Evolutionary conservation across 108 stramenopile genomes (phyloP).

Genomic region (Mediolabrus comicus): DNA sequence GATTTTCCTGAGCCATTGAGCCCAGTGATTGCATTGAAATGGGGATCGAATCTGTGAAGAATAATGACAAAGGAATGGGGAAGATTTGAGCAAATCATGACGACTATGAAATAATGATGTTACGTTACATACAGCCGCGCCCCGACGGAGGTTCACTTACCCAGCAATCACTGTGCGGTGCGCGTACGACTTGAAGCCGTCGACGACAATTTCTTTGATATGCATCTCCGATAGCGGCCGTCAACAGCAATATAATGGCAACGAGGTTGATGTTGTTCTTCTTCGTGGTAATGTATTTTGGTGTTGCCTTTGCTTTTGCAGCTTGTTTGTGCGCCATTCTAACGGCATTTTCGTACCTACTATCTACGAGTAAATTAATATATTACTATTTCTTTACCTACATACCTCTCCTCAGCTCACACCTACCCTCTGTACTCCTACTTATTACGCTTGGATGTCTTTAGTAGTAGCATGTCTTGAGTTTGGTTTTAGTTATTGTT

Average conservation of each 20-base stretch:
- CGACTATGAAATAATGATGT: background rate
- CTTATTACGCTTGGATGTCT: too few relatives aligned
- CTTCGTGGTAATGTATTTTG: background rate
- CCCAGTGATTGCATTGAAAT: conserved; percentile 99
- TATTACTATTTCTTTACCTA: too few relatives aligned
- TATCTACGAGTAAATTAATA: too few relatives aligned
- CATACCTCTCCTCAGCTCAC: too few relatives aligned
- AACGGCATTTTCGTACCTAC: too few relatives aligned
- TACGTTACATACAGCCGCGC: background rate
- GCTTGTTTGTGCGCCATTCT: too few relatives aligned
- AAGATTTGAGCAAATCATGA: background rate
- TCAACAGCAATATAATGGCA: background rate
- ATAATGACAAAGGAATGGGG: background rate
- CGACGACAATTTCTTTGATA: conserved; percentile 96
- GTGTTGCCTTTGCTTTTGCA: background rate
- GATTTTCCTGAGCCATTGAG: conserved; percentile 99
- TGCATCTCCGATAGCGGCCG: conserved; percentile 66
- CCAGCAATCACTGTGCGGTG: conserved; percentile 95
- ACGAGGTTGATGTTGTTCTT: background rate
- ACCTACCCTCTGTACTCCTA: too few relatives aligned
- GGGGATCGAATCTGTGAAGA: conserved; percentile 89
- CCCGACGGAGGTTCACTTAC: conserved; percentile 46
- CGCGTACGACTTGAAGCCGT: conserved; percentile 99
- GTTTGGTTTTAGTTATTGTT: too few relatives aligned
- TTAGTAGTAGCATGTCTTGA: too few relatives aligned